Base-by-base conservation (phyloP, 2,329 filamentous ascomycete species). In the Xylariomycetidae sp. region DNA sequence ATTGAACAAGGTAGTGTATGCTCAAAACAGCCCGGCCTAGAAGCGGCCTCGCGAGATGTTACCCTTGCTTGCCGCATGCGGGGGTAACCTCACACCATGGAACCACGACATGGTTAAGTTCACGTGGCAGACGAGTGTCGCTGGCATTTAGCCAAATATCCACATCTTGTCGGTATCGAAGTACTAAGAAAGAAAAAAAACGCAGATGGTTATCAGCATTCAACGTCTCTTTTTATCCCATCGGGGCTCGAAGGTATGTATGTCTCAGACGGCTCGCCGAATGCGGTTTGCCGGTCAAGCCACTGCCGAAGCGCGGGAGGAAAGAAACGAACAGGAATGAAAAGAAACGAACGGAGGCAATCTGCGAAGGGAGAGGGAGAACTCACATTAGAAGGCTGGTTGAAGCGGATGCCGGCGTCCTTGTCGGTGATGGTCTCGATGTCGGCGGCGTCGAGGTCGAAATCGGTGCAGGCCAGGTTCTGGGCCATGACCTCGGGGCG, bases 371-470 rank as follows among this genome's bases (percentile, higher is more conserved):
- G n/a, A n/a, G n/a, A n/a, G n/a, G n/a, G n/a, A n/a, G n/a, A n/a
- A 70, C 78, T 74, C 53, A 83, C 80, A 58, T 79, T 80, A 40
- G 74, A 67, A 33, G 84, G 85, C 63, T 88, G 78, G 65, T 89
- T 89, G 65, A 89, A 88, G 53, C 83, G 76, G 56, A 88, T 66
- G 44, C 72, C 68, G 49, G 69, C 63, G 59, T 89, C 74, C 56
- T 89, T 66, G 30, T 59, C 69, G 38, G 70, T 71, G 55, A 88
- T 88, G 39, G 70, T 66, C 43, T 82, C 66, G 37, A 92, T 64
- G 39, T 90, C 87, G 25, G 68, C 66, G 51, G 79, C 59, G 16
- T 71, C 69, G 20, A 89, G 64, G 50, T 87, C 72, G 55, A 85
- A 89, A 42, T 63, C 65, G 44, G 67, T 74, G 42, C 79, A 76